phyloP scores from a whole-genome alignment of 331 rosid genomes.

The Spiraea crenata region DNA sequence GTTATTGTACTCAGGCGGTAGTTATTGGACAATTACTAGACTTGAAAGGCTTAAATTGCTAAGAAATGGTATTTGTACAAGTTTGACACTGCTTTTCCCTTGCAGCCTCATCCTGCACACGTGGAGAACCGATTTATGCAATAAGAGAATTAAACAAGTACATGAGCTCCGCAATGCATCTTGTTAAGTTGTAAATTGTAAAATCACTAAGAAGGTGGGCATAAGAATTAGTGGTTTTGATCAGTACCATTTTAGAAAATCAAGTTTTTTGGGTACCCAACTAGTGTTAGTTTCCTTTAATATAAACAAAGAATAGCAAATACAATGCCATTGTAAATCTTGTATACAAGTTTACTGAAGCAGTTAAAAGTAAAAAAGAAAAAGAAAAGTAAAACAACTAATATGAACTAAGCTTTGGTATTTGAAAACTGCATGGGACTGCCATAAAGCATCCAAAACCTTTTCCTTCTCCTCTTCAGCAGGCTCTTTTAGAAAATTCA shows the following conservation, averaged over 20 bases:
- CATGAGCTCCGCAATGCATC: no score
- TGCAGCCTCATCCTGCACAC: no score
- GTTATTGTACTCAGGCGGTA: not conserved
- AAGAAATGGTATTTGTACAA: no score
- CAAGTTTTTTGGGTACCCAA: not conserved
- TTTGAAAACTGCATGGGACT: slow-evolving; percentile 19
- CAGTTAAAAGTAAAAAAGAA: slow-evolving; percentile 14
- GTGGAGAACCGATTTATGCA: no score
- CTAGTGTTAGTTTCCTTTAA: not conserved
- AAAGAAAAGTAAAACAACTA: slow-evolving; percentile 16
- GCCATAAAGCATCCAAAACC: slow-evolving; percentile 25
- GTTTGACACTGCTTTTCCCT: no score
- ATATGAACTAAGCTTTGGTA: slow-evolving; percentile 34
- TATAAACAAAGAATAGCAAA: not conserved
- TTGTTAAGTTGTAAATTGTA: no score
- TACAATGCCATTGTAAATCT: not conserved
- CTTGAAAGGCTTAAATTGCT: no score
- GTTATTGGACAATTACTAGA: not conserved
- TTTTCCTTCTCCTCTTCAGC: not conserved
- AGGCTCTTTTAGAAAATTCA: slow-evolving; percentile 18
- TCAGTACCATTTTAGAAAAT: no score
- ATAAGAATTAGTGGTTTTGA: no score
- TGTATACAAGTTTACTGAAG: slow-evolving; percentile 5
- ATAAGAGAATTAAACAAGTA: no score
- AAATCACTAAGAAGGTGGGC: no score